Evolutionary conservation across 768 basidiomycete genomes (phyloP), one percentile per base, ranked within the genome.

Genomic region (Dictyophora rubrovolvata): DNA sequence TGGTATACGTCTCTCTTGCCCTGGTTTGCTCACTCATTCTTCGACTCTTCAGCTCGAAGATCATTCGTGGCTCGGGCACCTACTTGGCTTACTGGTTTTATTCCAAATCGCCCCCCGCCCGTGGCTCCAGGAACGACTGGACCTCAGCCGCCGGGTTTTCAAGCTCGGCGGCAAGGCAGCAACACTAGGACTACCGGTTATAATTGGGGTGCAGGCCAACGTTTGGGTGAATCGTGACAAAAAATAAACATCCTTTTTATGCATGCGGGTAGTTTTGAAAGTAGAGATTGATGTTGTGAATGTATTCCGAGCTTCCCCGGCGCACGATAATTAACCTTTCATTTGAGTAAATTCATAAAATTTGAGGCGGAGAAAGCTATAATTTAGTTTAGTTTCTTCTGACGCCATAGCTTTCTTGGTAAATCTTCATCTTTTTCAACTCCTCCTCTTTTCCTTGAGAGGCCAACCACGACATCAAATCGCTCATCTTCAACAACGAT

Each of bases 391-490:
- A 28, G 28, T 28, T 28, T 28, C 28, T 28, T 60, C 18, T 47
- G 50, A 83, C 68, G 2, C 89, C 90, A 67, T 86, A 93, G 64
- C 79, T 68, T 53, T 84, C 74, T 74, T 85, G 78, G 69, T 99
- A 97, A 48, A 74, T 80, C 67, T 80, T 75, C 92, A 97, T 93
- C 35, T 72, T 74, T 56, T 72, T 75, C 49, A 93, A 69, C 64
- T 89, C 80, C 58, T 84, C 80, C 12, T 73, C 68, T 67, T 81
- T 78, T 0, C 83, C 87, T 59, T 83, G 80, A n/a, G 76, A 73
- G 67, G 87, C 79, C 63, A 97, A 72, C 85, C 91, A 98, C 3
- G 69, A 68, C 72, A 97, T 86, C 60, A 99, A 73, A 68, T 97
- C 90, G 61, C 80, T 72, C 84, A 98, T 87, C 68, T 79, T 85